A percentile compares a stretch with the other conserved stretches of the same genome.
Conservation (phyloP, 2,329 filamentous ascomycete genomes). For the Exophiala alcalophila region DNA sequence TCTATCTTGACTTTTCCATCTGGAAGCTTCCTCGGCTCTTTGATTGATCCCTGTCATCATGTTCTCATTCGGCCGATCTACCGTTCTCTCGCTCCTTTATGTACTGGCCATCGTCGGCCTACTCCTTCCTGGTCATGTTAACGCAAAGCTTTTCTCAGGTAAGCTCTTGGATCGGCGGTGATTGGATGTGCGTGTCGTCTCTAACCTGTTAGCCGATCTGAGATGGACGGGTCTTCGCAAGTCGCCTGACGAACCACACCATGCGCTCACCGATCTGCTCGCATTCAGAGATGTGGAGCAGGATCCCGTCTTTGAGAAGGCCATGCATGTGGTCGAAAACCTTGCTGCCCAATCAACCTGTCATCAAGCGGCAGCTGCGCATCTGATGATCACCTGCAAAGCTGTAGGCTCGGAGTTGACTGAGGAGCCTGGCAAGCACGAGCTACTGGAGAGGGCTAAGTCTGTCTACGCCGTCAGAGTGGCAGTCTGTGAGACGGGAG, state of each 20-base stretch:
- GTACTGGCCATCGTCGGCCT: conserved; percentile 1
- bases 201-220: conserved; percentile 22
- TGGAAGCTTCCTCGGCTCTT: too few relatives aligned
- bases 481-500: conserved; percentile 61
- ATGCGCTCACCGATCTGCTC: conserved; percentile 22
- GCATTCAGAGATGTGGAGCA: conserved; percentile 16
- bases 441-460: conserved; percentile 45
- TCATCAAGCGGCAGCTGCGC: conserved; percentile 23
- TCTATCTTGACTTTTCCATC: too few relatives aligned
- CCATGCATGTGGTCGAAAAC: conserved; percentile 22
- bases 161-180: too few relatives aligned
- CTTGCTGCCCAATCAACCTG: conserved; percentile 23
- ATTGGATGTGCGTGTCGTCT: too few relatives aligned
- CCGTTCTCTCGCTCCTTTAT: background rate
- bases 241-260: conserved; percentile 8
- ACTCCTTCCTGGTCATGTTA: background rate
- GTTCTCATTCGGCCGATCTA: background rate
- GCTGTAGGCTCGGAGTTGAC: conserved; percentile 12
- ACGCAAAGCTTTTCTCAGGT: conserved; percentile 19
- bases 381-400: conserved; percentile 24
- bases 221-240: conserved; percentile 16
- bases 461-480: conserved; percentile 61
- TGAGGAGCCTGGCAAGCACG: conserved; percentile 30
- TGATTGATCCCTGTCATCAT: conserved; percentile 4
- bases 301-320: conserved; percentile 22